Base-by-base conservation (phyloP, 257 asterid species). In the Nemophila menziesii region DNA sequence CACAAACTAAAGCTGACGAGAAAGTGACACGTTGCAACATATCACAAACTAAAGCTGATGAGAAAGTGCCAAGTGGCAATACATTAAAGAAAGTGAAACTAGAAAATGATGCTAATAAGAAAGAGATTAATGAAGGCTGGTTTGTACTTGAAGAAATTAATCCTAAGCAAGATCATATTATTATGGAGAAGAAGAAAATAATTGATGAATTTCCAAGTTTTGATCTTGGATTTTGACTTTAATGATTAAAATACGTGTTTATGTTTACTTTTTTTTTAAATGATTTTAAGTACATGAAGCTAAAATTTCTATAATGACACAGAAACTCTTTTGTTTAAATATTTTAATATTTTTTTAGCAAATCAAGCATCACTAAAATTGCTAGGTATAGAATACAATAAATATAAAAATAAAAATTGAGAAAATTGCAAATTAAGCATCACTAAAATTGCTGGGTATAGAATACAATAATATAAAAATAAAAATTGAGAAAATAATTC, bases 151-250 rank as follows among this genome's bases (percentile, higher is more conserved):
- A 44, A 7, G 61, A 40, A 33, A 49, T 48, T 33, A 53, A 29
- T 60, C 42, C 47, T 13, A 27, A 52, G 61, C 62, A 44, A 36
- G 61, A 62, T n/a, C n/a, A n/a, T 33, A 51, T 26, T 39, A 19
- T 33, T 41, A 26, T 54, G 14, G 34, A 33, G 45, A 67, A 53
- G 57, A 52, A n/a, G n/a, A n/a, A n/a, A n/a, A n/a, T n/a, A n/a
- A n/a, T 48, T 48, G 64, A 60, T 5, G 80, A 72, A 5, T 50
- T 63, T 45, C 93, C 93, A 11, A 72, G 82, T 63, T 86, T 82
- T 51, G 87, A 86, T 68, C 94, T 86, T 61, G 94, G 94, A 56
- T 53, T 82, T 65, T 86, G 77, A 51, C 46, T 17, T 0, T 11
- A 13, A 18, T 17, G 26, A 16, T 8, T 41, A 22, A 19, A 18